Base-by-base conservation (phyloP, 768 basidiomycete species). In the Pleurotus platypus region DNA sequence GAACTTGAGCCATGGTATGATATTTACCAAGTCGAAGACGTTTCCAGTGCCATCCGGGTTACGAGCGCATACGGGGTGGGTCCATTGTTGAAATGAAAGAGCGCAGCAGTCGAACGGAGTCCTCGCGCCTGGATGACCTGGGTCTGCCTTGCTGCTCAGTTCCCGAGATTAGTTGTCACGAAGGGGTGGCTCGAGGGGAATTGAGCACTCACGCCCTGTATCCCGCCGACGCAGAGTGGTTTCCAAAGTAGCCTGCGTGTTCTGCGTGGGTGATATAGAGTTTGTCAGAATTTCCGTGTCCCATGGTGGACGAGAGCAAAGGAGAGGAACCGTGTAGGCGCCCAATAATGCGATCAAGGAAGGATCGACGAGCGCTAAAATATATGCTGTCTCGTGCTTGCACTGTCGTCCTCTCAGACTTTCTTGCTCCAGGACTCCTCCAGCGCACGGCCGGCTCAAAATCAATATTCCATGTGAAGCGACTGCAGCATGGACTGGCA, bases 81-180 rank as follows among this genome's bases (percentile, higher is more conserved):
- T 77, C 67, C 96, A 97, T 4, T 89, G 91, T 65, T 95, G 93
- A 61, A 94, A 90, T 7, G 93, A 92, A 35, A 97, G 81, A 0
- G 93, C 86, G 62, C 95, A 98, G 61, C 89, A 96, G 72, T 97
- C 94, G 65, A 92, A 94, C 26, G 92, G 91, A 0, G 89, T 91
- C 45, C 77, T 75, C 39, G 81, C 76, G 60, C 78, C 83, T 38
- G 85, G 82, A 66, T 85, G 84, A 0, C 83, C 81, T 38, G 80
- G 86, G 68, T 90, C 83, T 24, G 76, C 76, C 67, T 90, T 91
- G 49, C 88, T 90, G 62, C 24, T 53, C 59, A 15, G 46, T 35
- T 9, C 27, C 58, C 63, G 45, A 61, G 53, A 63, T 54, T 45
- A 38, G 24, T 60, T 40, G 43, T 26, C 24, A 26, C 24, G 24